Evolutionary conservation across 768 basidiomycete species (phyloP).

Genomic region (Dioszegia crocea): DNA sequence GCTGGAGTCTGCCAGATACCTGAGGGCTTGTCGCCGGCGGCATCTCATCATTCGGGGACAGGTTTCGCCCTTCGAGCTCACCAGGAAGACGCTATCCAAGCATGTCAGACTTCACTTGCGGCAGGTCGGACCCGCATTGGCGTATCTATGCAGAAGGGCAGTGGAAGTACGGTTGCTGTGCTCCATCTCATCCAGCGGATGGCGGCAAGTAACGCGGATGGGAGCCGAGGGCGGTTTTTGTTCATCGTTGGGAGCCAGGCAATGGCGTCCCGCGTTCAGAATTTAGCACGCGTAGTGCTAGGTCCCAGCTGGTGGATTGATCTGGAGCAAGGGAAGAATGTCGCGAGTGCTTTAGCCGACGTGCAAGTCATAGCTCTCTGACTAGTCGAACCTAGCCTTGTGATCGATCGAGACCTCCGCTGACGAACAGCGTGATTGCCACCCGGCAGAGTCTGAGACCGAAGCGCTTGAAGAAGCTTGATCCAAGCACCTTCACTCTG

Average conservation of each 20-base stretch:
- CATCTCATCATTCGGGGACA: not conserved
- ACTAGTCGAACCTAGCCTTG: no score
- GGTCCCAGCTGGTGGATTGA: slow-evolving; percentile 74
- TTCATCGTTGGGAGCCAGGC: slow-evolving; percentile 78
- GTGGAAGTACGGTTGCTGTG: slow-evolving; percentile 83
- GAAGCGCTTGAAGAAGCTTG: slow-evolving; percentile 68
- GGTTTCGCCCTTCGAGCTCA: not conserved
- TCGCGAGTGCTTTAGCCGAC: slow-evolving; percentile 74
- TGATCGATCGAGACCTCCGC: no score
- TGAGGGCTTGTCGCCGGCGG: no score
- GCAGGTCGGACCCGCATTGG: slow-evolving; percentile 56
- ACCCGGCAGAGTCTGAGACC: slow-evolving; percentile 61
- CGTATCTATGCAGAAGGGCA: slow-evolving; percentile 44
- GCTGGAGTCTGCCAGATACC: no score
- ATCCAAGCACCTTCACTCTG: slow-evolving; percentile 63
- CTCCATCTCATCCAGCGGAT: slow-evolving; percentile 73
- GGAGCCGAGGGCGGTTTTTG: slow-evolving; percentile 63
- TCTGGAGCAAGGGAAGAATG: slow-evolving; percentile 79
- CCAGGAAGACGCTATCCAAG: not conserved
- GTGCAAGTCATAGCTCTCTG: slow-evolving; percentile 60
- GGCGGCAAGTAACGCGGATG: slow-evolving; percentile 36
- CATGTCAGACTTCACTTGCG: not conserved
- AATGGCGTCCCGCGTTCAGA: slow-evolving; percentile 77
- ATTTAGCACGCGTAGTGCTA: slow-evolving; percentile 62
- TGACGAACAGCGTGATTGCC: slow-evolving; percentile 38